These are phyloP conservation scores for Phytophthora ohioensis DNA, from an alignment of 352 stramenopile genomes.

Conservation along the genomic window DNA sequence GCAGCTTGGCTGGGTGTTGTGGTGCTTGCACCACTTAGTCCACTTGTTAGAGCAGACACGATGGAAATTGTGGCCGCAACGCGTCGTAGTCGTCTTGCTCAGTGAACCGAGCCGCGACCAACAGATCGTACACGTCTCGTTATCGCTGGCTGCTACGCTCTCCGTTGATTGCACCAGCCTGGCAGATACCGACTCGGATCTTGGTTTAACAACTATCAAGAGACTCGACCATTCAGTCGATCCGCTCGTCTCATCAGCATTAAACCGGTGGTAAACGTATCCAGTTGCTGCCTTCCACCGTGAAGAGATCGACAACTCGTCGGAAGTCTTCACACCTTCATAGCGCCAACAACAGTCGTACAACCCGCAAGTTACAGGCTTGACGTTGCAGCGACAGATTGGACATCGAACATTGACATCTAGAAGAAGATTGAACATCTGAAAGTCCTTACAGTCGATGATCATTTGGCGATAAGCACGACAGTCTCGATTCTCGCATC, in stretches of 20 bases:
- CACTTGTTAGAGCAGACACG: constrained; percentile 1
- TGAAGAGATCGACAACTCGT: constrained; percentile 12
- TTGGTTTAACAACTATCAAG: constrained; percentile 14
- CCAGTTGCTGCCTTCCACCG: constrained; percentile 23
- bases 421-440: too few relatives aligned
- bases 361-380: too few relatives aligned
- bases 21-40: constrained; percentile 2
- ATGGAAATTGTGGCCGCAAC: constrained; percentile 20
- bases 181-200: neutral
- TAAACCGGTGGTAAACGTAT: constrained; percentile 31
- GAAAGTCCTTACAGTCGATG: too few relatives aligned
- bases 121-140: constrained; percentile 5
- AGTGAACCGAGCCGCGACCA: neutral
- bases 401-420: too few relatives aligned
- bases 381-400: too few relatives aligned
- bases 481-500: too few relatives aligned
- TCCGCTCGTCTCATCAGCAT: constrained; percentile 19
- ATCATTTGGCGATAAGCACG: too few relatives aligned
- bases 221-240: constrained; percentile 27
- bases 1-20: constrained; percentile 4
- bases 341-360: neutral
- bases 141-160: too few relatives aligned
- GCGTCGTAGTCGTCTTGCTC: neutral
- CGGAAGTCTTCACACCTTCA: constrained; percentile 22
- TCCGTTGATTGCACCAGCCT: neutral